These are phyloP conservation scores for Geotrichum restrictum DNA, from an alignment of 1,139 yeast genomes.

Conservation along the genomic window DNA sequence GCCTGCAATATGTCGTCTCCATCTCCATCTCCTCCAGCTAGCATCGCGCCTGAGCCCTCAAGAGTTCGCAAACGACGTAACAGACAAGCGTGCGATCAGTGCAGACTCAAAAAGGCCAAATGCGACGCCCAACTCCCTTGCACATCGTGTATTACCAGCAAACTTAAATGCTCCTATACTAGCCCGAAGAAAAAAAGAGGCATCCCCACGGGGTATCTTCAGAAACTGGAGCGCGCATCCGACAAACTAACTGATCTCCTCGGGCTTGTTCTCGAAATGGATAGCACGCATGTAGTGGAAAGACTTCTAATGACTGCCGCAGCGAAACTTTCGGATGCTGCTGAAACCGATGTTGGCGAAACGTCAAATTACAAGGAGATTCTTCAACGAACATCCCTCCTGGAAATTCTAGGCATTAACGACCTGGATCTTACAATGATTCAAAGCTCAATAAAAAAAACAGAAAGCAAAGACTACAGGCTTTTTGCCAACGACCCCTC, in stretches of 20 bases:
- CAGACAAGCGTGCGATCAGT: conserved; percentile 19
- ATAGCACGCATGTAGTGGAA: not conserved
- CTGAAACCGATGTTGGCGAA: no score
- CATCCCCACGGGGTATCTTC: conserved; percentile 18
- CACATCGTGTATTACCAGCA: conserved; percentile 6
- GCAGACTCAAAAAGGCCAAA: conserved; percentile 18
- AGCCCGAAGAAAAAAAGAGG: conserved; percentile 17
- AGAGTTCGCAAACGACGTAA: conserved; percentile 2
- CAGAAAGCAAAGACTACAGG: not conserved
- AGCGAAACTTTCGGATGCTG: no score
- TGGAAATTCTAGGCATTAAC: not conserved
- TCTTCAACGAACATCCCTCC: not conserved
- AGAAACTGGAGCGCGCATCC: conserved; percentile 15
- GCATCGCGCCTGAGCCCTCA: not conserved
- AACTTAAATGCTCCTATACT: conserved; percentile 12
- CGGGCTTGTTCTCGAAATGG: conserved; percentile 7
- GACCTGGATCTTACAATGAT: not conserved
- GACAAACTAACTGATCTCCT: conserved; percentile 14
- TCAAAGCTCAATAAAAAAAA: not conserved
- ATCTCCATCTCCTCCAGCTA: not conserved
- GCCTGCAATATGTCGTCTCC: no score
- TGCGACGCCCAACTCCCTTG: conserved; percentile 19
- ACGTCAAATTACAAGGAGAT: not conserved
- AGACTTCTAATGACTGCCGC: no score
- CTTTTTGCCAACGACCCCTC: not conserved